Evolutionary conservation across 2,329 filamentous ascomycete species (phyloP), one percentile per base, ranked within the genome.

Genomic region (Pyricularia sp.): DNA sequence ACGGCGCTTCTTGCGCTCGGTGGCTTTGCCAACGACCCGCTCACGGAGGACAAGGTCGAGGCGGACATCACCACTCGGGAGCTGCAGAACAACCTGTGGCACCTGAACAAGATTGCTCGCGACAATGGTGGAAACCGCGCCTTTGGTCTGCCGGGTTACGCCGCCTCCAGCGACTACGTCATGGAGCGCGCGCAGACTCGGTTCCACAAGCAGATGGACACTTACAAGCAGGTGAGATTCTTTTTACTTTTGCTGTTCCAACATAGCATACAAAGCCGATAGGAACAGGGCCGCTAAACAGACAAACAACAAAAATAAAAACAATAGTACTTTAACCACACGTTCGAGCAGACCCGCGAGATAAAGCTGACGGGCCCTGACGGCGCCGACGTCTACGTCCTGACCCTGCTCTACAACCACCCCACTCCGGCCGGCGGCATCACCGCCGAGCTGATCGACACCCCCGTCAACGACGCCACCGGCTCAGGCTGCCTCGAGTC

Each of bases 121-220:
- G 79, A 81, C 67, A 84, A 89, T 72, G 85, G 84, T 58, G 86
- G 86, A 20, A 88, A 87, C 75, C 81, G 86, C 67, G 86, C 86
- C 5, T 88, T 87, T 69, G 86, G 87, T 17, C 78, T 84, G 11
- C 84, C 85, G 0, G 87, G 87, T 17, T 89, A 83, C 79, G 81
- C 82, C 67, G 86, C 85, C 1, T 88, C 86, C 0, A 76, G 85
- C 23, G 84, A 89, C 72, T 88, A 84, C 73, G 77, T 89, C 69
- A 78, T 86, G 5, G 81, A 82, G 68, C 82, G 83, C 14, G 75
- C 78, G 14, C 72, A 76, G 70, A 78, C 72, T 36, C 77, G 79
- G 26, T 80, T 82, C 70, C 74, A 74, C 68, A 76, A 79, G 66
- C 73, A 82, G 65, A 77, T 84, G 64, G 77, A 84, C 71, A 84